Evolutionary conservation across 1,284 basidiomycete species (phyloP).

Genomic region (Takashimella koratensis): DNA sequence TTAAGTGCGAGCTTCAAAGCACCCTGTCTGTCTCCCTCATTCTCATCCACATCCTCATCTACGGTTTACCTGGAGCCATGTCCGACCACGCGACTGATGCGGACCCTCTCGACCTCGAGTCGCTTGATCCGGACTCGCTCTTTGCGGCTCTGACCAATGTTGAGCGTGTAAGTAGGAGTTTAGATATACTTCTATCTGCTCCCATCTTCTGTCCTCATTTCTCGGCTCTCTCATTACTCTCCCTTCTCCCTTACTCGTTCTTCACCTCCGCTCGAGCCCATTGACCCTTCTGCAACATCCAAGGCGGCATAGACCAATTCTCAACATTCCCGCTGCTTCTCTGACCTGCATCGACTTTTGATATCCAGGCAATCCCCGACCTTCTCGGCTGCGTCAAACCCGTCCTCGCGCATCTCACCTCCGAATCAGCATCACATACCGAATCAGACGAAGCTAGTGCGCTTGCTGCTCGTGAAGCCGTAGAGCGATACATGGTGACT

Average conservation of each 20-base stretch:
- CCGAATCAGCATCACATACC: slow-evolving; percentile 4
- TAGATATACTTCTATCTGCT: no score
- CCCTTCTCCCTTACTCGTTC: not conserved
- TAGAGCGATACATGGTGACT: slow-evolving; percentile 37
- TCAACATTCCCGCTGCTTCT: not conserved
- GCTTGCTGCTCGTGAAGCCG: slow-evolving; percentile 23
- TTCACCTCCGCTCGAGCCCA: not conserved
- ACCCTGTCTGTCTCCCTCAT: no score
- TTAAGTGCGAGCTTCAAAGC: no score
- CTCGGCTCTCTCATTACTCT: not conserved
- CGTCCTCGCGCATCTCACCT: slow-evolving; percentile 31
- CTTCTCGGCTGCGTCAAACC: slow-evolving; percentile 39
- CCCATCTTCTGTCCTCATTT: not conserved
- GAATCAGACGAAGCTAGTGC: slow-evolving; percentile 22
- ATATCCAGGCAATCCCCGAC: slow-evolving; percentile 34
- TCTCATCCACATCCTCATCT: no score
- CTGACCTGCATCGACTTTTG: not conserved
- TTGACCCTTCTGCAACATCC: not conserved
- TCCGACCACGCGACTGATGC: slow-evolving; percentile 3
- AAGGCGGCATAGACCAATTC: not conserved
- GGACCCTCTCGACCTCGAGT: slow-evolving; percentile 35
- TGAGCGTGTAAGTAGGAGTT: slow-evolving; percentile 26
- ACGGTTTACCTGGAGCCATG: no score
- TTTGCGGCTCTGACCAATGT: slow-evolving; percentile 36
- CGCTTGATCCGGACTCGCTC: slow-evolving; percentile 38